These are phyloP conservation scores for Saccharomycopsis fermentans DNA, from an alignment of 805 yeast species.

Conservation along the genomic window DNA sequence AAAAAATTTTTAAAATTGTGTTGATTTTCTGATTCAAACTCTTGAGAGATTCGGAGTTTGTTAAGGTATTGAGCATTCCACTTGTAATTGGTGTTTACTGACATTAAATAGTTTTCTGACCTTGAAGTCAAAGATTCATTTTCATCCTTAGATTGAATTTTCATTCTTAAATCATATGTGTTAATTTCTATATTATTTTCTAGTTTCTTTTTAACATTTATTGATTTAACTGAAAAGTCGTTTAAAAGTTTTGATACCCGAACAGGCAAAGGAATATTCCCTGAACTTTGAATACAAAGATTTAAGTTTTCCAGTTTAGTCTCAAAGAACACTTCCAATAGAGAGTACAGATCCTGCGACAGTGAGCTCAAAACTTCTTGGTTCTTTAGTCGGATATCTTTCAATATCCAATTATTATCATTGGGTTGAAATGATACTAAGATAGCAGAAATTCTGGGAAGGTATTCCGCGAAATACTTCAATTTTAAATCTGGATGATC, in stretches of 20 bases:
- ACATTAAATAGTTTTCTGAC: conserved; percentile 22
- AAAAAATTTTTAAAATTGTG: conserved; percentile 22
- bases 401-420: background rate
- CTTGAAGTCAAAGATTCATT: conserved; percentile 9
- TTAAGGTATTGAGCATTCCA: conserved; percentile 38
- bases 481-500: background rate
- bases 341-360: background rate
- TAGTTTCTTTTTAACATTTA: background rate
- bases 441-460: conserved; percentile 13
- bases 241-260: conserved; percentile 13
- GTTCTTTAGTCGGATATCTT: background rate
- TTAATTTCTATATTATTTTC: background rate
- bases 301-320: background rate
- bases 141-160: conserved; percentile 5
- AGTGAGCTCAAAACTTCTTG: background rate
- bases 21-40: background rate
- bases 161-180: background rate
- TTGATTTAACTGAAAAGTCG: conserved; percentile 3
- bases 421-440: conserved; percentile 4
- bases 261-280: conserved; percentile 4
- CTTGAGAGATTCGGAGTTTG: background rate
- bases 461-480: conserved; percentile 16
- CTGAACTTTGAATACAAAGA: background rate
- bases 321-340: background rate
- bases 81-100: conserved; percentile 20